A percentile compares a stretch with the other conserved stretches of the same genome.
Evolutionary conservation across 345 rosid genomes (phyloP).

Genomic region (Diplotaxis tenuifolia): DNA sequence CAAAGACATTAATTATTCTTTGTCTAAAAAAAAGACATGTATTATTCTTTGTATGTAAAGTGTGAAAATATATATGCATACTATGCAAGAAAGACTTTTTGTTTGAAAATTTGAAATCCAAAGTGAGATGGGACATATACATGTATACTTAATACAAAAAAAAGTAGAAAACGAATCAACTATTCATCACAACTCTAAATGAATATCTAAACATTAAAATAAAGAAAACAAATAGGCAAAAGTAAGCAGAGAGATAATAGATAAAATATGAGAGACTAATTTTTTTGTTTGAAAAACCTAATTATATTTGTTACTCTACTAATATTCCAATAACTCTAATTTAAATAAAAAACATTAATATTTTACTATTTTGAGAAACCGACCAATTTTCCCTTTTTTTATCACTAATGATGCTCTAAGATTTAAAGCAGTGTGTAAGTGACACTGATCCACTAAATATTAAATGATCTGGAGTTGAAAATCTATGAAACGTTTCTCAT

Average conservation of each 20-base stretch:
- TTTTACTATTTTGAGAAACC: background rate
- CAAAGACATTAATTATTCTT: background rate
- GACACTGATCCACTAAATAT: background rate
- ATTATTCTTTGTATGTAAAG: background rate
- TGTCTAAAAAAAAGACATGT: background rate
- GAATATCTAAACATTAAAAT: no score
- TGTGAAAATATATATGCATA: background rate
- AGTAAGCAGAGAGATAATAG: background rate
- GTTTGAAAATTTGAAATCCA: background rate
- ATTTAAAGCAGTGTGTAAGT: background rate
- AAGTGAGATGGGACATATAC: background rate
- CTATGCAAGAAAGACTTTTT: background rate
- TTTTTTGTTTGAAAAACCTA: background rate
- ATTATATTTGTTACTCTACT: background rate
- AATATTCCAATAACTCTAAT: background rate
- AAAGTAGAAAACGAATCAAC: no score
- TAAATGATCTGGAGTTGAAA: background rate
- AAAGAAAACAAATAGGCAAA: no score
- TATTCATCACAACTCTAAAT: no score
- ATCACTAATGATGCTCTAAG: background rate
- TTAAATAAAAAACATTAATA: no score
- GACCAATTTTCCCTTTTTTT: background rate
- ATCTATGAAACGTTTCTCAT: background rate
- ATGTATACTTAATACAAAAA: no score
- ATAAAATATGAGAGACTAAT: background rate